Evolutionary conservation across 495 filamentous ascomycete species (phyloP), one percentile per base, ranked within the genome.

Genomic region (Cairneyella variabilis): DNA sequence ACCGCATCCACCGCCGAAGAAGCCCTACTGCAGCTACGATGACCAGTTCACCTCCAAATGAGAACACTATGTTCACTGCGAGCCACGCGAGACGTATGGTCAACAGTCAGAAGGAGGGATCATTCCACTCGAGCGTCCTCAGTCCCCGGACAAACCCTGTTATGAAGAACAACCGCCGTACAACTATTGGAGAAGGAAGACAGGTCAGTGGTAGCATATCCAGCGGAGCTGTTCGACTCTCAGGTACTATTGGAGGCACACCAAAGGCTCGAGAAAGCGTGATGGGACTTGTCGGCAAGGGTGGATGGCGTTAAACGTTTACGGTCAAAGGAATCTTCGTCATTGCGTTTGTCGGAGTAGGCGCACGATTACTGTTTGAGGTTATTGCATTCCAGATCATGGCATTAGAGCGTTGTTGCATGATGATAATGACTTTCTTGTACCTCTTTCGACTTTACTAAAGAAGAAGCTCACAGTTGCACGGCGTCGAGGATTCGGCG

Each of bases 51-150:
- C 80, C 83, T 22, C 79, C 81, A 1, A 77, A 69, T 41, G 83
- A 84, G 44, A 72, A 74, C 69, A 22, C 18, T 17, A 73, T 88
- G 68, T 88, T 88, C 71, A 84, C 83, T 4, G 81, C 84, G 22
- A 78, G 78, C 16, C 84, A 87, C 53, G 84, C 85, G 7, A 73
- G 85, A 26, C 71, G 85, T 12, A 87, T 89, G 83, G 83, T 83
- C 20, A 84, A 79, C 67, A 78, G 74, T 49, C 83, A 86, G 21
- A 80, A 81, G 51, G 83, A 84, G 30, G 5, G 63, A 65, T 36
- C 76, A 77, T 51, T 69, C 62, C 61, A 80, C 77, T 28, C 67
- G 25, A 77, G 75, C 42, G 83, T 89, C 14, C 67, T 90, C 43
- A 84, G 83, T 48, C 85, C 85, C 41, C 72, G 83, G 12, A 77